Base-by-base conservation (phyloP, 352 stramenopile genomes). In the Salisapilia sapeloensis region DNA sequence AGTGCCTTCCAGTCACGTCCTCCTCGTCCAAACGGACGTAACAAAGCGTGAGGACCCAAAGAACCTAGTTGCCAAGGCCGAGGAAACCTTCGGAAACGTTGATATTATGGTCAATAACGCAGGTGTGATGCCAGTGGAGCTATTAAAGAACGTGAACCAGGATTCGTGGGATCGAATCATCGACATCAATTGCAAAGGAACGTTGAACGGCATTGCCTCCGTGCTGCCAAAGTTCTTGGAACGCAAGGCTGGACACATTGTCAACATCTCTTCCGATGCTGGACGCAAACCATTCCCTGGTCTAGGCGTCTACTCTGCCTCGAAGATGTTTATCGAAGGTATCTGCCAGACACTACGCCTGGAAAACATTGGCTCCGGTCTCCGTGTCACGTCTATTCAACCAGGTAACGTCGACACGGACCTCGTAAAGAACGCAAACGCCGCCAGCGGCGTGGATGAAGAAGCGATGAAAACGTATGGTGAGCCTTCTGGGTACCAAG, bases 181-280 rank as follows among this genome's bases (percentile, higher is more conserved):
- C 28, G 84, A 95, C 50, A 82, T 95, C 26, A 96, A 96, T 54
- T 94, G 80, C 60, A 94, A 93, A 45, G 86, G 83, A 19, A 62
- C 75, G 13, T 66, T 94, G 38, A 89, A 95, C 49, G 79, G 78
- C 14, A 71, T 94, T 42, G 79, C 60, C 0, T 58, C 58, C 6
- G 69, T 79, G 26, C 48, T 85, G 18, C 63, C 65, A 2, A 53
- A 76, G 23, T 86, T 90, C 67, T 38, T 87, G 25, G 60, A 53
- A 30, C 65, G 65, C 13, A 79, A 83, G 50, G 49, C 39, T 9
- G 71, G 75, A 8, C 75, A 91, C 40, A 87, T 91, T 38, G 59
- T 91, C 31, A 85, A 85, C 48, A 86, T 87, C 42, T 84, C 72
- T n/a, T 89, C 70, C 7, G 75, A 89, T 15, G 75, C 75, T 21